These are phyloP conservation scores for Cicer cuneatum DNA, from an alignment of 306 rosid species.

Conservation along the genomic window DNA sequence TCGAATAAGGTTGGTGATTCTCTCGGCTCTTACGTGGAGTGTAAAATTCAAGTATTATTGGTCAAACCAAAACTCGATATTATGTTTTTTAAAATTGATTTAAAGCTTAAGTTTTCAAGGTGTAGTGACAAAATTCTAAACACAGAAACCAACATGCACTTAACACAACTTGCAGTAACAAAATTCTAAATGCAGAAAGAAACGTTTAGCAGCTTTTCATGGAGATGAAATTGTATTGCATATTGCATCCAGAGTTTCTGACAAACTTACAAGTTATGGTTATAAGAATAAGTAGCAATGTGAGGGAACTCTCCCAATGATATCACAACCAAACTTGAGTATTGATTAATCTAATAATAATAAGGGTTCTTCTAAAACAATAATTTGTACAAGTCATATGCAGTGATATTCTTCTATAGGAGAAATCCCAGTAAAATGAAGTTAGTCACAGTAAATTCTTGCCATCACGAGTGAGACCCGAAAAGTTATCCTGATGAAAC, in stretches of 20 bases:
- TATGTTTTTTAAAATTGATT: neutral
- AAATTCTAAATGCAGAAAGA: neutral
- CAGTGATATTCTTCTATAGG: conserved; percentile 13
- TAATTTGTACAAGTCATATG: conserved; percentile 4
- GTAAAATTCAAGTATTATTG: neutral
- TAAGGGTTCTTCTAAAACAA: conserved; percentile 36
- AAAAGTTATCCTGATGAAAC: conserved; percentile 51
- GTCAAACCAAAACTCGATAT: neutral
- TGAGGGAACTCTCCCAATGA: conserved; percentile 6
- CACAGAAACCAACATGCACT: neutral
- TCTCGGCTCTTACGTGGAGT: neutral
- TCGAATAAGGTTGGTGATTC: neutral
- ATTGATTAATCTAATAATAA: conserved; percentile 7
- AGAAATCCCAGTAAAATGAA: conserved; percentile 29
- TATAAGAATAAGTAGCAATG: conserved; percentile 4
- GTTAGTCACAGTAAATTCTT: conserved; percentile 13
- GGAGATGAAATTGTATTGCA: neutral
- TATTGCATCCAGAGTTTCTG: conserved; percentile 5
- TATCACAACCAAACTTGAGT: conserved; percentile 13
- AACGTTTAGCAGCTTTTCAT: neutral
- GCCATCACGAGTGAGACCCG: conserved; percentile 11
- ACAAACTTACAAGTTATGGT: conserved; percentile 28
- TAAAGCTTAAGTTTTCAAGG: neutral
- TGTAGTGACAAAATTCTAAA: neutral
- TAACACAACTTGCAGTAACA: neutral